Conservation (phyloP, 73 alveolate genomes). For the Tetrahymena thermophila region DNA sequence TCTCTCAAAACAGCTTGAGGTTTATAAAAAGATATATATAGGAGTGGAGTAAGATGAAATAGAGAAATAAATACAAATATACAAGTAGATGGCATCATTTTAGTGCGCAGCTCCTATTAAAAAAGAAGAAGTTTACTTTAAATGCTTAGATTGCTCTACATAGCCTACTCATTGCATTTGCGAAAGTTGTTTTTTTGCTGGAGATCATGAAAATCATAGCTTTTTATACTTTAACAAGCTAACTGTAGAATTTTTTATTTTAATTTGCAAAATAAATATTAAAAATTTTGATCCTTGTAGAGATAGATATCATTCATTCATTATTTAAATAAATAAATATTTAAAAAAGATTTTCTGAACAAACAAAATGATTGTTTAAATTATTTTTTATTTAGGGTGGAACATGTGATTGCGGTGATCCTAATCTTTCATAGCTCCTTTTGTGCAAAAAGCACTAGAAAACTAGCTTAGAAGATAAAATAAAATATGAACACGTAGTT, state of each 20-base stretch:
- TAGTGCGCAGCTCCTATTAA: background rate
- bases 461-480: background rate
- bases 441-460: background rate
- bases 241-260: background rate
- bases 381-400: background rate
- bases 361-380: background rate
- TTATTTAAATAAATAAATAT: no score
- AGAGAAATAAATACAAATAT: background rate
- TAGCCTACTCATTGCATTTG: background rate
- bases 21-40: background rate
- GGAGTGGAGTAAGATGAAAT: background rate
- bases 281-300: background rate
- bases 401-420: background rate
- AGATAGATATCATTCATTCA: background rate
- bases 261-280: background rate
- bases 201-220: background rate
- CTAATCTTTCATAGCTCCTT: background rate
- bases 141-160: background rate
- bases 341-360: no score
- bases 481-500: background rate
- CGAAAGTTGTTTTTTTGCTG: background rate
- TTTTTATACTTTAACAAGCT: background rate
- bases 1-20: background rate
- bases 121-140: background rate
- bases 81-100: background rate